Base-by-base conservation (phyloP, 768 basidiomycete genomes). In the Mycena filopes region DNA sequence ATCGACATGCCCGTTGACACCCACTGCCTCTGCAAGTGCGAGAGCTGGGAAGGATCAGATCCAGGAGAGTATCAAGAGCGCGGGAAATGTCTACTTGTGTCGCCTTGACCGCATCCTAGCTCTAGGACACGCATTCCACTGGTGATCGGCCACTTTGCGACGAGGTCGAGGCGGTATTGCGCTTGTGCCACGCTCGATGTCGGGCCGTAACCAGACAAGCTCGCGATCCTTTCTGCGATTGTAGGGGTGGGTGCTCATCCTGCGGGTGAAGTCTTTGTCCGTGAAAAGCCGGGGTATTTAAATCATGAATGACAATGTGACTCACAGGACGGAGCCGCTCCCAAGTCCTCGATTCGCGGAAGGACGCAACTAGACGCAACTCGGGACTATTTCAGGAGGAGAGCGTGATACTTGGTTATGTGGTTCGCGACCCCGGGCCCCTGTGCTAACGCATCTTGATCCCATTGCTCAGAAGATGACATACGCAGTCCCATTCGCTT, bases 21-120 rank as follows among this genome's bases (percentile, higher is more conserved):
- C 81, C 12, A 82, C 79, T 2, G 72, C 71, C 16, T 69, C 68
- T 20, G 80, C 81, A 11, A 82, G 72, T 8, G 71, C 77, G 23
- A 74, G 72, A 1, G 81, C n/a, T n/a, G n/a, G n/a, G n/a, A n/a
- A n/a, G n/a, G n/a, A n/a, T n/a, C n/a, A n/a, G n/a, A n/a, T n/a
- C n/a, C n/a, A n/a, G n/a, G n/a, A n/a, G n/a, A n/a, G n/a, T n/a
- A n/a, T n/a, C n/a, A n/a, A n/a, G n/a, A n/a, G n/a, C n/a, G n/a
- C n/a, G n/a, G n/a, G n/a, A n/a, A n/a, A n/a, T n/a, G n/a, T n/a
- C n/a, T n/a, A n/a, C n/a, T 82, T 55, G 74, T 76, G 59, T 82
- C 81, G 18, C 81, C 81, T 56, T 81, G 81, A 3, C 81, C 81
- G 60, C 80, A 81, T 8, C 81, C 81, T 2, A 82, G 67, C 61